Base-by-base conservation (phyloP, 2,329 filamentous ascomycete genomes). In the Monosporascus sp. region DNA sequence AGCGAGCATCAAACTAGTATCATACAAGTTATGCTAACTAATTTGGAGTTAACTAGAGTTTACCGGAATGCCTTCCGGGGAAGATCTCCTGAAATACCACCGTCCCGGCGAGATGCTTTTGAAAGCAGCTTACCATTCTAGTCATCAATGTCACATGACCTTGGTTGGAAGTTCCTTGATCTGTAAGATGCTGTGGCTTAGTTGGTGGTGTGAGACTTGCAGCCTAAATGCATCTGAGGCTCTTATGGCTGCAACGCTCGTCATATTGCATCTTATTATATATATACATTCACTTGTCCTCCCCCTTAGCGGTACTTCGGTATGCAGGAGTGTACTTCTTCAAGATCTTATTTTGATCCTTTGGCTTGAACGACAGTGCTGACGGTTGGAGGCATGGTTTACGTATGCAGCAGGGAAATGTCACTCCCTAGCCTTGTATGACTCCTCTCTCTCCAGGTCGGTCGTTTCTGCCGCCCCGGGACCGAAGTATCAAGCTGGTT, bases 101-200 rank as follows among this genome's bases (percentile, higher is more conserved):
- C 11, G 9, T 34, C 31, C 27, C 11, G 11, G 31, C 11, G 31
- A 14, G 31, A 34, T 34, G 31, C 31, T 34, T 34, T 34, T 9
- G 38, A 41, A n/a, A 9, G 38, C 38, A 19, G 48, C 49, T 51
- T 54, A 17, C 38, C 47, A 26, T 17, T 34, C 38, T 22, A 49
- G 51, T 52, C 48, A 55, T 50, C 54, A 44, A 51, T 58, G 52
- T 63, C 63, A 60, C 58, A 61, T 58, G 58, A 60, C 51, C 44
- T 34, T 54, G 40, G 53, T 49, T 54, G 50, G 45, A 31, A 59
- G 51, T 16, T 56, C 53, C 55, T 55, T 55, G 60, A 57, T 43
- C 52, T 54, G 40, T 49, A 53, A 50, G 50, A 58, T 31, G 48
- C 45, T 26, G 52, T 53, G 38, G 48, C 19, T 47, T 34, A 43